Evolutionary conservation across 2,329 filamentous ascomycete genomes (phyloP).

Genomic region (Sporothrix curviconia): DNA sequence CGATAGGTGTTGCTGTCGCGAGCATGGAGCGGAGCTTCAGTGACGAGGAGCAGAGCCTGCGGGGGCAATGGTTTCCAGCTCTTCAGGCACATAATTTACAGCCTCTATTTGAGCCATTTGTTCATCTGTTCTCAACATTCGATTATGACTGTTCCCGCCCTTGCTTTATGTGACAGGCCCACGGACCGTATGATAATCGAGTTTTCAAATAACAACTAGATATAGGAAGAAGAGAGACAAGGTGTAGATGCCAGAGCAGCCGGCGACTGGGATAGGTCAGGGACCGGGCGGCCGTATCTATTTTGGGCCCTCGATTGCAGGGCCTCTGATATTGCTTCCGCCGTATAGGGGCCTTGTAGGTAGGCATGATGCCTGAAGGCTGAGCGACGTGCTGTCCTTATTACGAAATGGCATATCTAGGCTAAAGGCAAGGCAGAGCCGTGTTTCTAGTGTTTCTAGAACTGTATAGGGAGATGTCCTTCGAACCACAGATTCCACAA

Average conservation of each 20-base stretch:
- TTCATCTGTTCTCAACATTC: background rate
- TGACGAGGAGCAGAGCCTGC: no score
- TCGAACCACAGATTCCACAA: no score
- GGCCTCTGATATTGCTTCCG: background rate
- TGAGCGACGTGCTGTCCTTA: no score
- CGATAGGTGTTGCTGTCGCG: no score
- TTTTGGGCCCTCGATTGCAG: background rate
- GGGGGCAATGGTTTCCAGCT: no score
- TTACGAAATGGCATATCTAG: background rate
- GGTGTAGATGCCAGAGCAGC: background rate
- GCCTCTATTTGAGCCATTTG: no score
- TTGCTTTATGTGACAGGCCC: background rate
- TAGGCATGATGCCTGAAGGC: no score
- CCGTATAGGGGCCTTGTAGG: background rate
- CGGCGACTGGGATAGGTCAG: background rate
- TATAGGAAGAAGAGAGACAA: background rate
- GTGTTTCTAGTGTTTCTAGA: slow-evolving; percentile 5
- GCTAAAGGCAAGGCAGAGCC: background rate
- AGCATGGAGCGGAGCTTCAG: no score
- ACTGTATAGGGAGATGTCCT: no score
- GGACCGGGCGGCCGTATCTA: background rate
- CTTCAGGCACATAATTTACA: no score
- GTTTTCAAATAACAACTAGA: background rate
- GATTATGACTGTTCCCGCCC: background rate
- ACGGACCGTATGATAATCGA: background rate